Evolutionary conservation across 1,284 basidiomycete species (phyloP), one percentile per base, ranked within the genome.

Genomic region (Amylostereum areolatum): DNA sequence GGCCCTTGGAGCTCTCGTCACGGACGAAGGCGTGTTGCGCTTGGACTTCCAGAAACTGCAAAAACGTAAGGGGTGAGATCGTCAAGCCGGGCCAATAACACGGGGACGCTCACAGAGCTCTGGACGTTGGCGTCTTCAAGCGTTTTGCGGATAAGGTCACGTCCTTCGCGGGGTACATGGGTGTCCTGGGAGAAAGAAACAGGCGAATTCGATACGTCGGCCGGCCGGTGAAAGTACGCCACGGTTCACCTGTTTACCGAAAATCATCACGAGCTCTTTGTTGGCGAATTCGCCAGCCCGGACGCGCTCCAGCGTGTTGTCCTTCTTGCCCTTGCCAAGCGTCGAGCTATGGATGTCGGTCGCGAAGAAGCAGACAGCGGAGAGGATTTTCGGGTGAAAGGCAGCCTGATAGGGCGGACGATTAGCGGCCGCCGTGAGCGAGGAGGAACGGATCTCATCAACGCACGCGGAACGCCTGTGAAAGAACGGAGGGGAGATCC

Each of bases 21-120:
- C 93, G 83, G 58, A 96, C 86, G 67, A 96, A 97, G 3, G 93
- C 93, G 59, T 96, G 93, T 60, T 95, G 92, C 0, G 92, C 93
- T 66, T 94, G 92, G 6, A 94, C 90, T 62, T 95, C 92, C 51
- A 94, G 70, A 62, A 94, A 92, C 90, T 96, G 64, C 51, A 47
- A 29, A 10, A 39, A 25, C 24, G 11, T 52, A 24, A 18, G 41
- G 37, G 34, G 42, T 36, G 28, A 30, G 28, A 10, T 43, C 12
- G 11, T 5, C 10, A 28, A 39, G 24, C 27, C n/a, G 25, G 42
- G 39, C 50, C 43, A 32, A 35, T 11, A 28, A 25, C 40, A 40
- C 50, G 36, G 34, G 39, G 30, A 40, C 27, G 67, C 78, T 47
- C 52, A 92, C 91, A 48, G 88, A 84, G 52, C 75, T 74, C 0